Conservation (phyloP, 805 yeast species). For the Kazachstania kunashirensis region DNA sequence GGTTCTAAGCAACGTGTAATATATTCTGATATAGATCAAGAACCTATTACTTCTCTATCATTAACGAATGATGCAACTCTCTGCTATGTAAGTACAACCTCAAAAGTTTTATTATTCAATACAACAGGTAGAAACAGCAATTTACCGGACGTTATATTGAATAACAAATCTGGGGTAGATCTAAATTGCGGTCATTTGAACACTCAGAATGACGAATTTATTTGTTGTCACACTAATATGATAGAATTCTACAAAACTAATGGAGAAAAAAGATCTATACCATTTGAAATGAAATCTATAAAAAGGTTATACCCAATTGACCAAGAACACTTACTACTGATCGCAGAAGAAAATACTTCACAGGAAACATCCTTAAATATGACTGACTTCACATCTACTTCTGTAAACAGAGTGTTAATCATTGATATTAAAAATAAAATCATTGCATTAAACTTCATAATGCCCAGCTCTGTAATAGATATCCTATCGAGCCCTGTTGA, state of each 20-base stretch:
- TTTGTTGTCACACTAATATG: conserved; percentile 39
- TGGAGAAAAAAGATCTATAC: conserved; percentile 39
- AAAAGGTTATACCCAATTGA: conserved; percentile 36
- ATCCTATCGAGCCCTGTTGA: conserved; percentile 35
- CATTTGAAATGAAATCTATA: conserved; percentile 42
- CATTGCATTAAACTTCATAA: conserved; percentile 56
- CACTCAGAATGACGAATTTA: conserved; percentile 37
- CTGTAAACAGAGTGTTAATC: conserved; percentile 48
- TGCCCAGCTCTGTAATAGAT: conserved; percentile 55
- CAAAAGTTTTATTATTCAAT: conserved; percentile 56
- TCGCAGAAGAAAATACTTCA: conserved; percentile 38
- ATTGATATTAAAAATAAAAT: conserved; percentile 63
- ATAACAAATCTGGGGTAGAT: conserved; percentile 37
- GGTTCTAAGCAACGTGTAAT: conserved; percentile 82
- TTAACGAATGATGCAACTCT: conserved; percentile 42
- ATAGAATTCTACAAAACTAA: conserved; percentile 51
- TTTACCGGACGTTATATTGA: conserved; percentile 42
- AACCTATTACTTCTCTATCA: conserved; percentile 72
- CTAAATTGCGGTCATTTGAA: conserved; percentile 35
- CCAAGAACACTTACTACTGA: conserved; percentile 48
- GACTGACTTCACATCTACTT: conserved; percentile 25
- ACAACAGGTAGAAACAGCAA: conserved; percentile 76
- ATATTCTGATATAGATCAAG: conserved; percentile 48
- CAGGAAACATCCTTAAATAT: conserved; percentile 28
- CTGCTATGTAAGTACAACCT: conserved; percentile 66